These are phyloP conservation scores for Solanum ahanhuiri DNA, from an alignment of 257 asterid genomes.

Conservation along the genomic window DNA sequence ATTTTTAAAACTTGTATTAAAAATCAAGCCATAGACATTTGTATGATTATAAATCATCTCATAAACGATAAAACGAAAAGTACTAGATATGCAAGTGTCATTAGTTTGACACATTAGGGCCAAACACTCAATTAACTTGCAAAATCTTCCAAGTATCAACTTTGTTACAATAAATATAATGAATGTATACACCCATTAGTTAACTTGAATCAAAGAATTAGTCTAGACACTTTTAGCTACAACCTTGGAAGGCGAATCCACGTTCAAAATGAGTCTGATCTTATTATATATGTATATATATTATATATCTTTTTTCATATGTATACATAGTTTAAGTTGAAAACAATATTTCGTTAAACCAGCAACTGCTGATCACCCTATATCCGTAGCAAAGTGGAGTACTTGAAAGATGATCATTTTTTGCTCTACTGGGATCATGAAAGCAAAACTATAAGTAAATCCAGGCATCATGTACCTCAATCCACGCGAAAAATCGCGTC, in stretches of 20 bases:
- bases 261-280: neutral
- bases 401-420: neutral
- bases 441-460: neutral
- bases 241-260: neutral
- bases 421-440: neutral
- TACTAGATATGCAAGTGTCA: neutral
- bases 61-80: rapidly evolving
- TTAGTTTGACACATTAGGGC: neutral
- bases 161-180: neutral
- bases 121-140: neutral
- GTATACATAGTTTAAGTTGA: neutral
- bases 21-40: rapidly evolving
- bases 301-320: neutral
- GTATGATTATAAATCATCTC: neutral
- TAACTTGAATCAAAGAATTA: neutral
- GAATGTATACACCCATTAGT: neutral
- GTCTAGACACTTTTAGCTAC: neutral
- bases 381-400: neutral
- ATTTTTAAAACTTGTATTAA: neutral
- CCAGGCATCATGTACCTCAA: neutral
- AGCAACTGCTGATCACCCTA: neutral
- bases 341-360: neutral
- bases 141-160: neutral
- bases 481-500: neutral
- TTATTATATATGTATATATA: neutral